Conservation (phyloP, 257 asterid species). For the Phtheirospermum japonicum region DNA sequence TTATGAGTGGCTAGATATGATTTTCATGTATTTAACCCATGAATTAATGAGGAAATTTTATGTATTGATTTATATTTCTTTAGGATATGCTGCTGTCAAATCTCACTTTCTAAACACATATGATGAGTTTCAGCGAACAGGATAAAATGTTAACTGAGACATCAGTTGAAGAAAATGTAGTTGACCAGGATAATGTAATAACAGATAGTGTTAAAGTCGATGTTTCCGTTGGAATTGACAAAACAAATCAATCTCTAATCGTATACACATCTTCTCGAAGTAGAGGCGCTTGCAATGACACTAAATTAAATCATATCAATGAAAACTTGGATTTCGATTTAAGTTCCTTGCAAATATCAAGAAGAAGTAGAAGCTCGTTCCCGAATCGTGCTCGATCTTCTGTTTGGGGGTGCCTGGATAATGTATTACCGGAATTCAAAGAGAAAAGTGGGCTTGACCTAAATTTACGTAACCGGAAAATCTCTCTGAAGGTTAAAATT, state of each 20-base stretch:
- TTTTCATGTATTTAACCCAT: too few relatives aligned
- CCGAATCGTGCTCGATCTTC: slow-evolving; percentile 51
- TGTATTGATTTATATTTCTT: too few relatives aligned
- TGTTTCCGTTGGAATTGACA: neutral
- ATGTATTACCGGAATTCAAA: slow-evolving; percentile 35
- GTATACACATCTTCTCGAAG: slow-evolving; percentile 37
- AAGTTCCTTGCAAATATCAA: slow-evolving; percentile 45
- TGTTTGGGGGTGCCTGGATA: slow-evolving; percentile 51
- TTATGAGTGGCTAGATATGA: too few relatives aligned
- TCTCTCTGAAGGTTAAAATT: slow-evolving; percentile 68
- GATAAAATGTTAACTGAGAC: too few relatives aligned
- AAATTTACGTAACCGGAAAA: slow-evolving; percentile 36
- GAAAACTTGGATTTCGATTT: slow-evolving; percentile 39
- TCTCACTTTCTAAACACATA: too few relatives aligned
- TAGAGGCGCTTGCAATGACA: slow-evolving; percentile 28
- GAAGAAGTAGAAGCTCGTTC: slow-evolving; percentile 57
- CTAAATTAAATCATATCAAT: slow-evolving; percentile 30
- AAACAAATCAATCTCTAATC: slow-evolving; percentile 33
- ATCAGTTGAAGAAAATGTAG: too few relatives aligned
- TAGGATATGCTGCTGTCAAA: too few relatives aligned
- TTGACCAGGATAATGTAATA: too few relatives aligned
- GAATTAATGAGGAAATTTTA: too few relatives aligned
- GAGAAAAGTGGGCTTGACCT: slow-evolving; percentile 32
- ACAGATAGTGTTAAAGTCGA: too few relatives aligned
- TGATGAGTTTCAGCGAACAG: too few relatives aligned